These are phyloP conservation scores for Osmanthus fragrans DNA, from an alignment of 257 asterid species.

Conservation along the genomic window DNA sequence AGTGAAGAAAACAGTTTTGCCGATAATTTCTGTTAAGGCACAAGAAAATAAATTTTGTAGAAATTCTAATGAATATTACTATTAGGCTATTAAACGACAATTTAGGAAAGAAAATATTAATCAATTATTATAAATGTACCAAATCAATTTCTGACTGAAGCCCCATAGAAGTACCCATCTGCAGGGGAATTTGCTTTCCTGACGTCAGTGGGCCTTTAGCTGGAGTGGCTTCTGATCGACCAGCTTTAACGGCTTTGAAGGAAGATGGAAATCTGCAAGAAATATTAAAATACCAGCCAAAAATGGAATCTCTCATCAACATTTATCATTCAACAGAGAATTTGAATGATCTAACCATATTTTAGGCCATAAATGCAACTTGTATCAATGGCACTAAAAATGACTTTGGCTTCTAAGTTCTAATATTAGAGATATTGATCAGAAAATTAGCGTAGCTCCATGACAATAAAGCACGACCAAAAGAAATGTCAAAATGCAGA, in stretches of 20 bases:
- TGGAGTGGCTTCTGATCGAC: constrained; percentile 62
- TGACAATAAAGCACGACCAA: neutral
- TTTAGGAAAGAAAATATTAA: constrained; percentile 9
- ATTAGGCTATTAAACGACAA: constrained; percentile 16
- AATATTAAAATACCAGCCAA: constrained; percentile 8
- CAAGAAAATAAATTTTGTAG: constrained; percentile 13
- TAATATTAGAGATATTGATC: neutral
- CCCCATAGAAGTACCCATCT: constrained; percentile 42
- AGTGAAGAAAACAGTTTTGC: constrained; percentile 59
- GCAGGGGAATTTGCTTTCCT: constrained; percentile 46
- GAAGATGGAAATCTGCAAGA: constrained; percentile 65
- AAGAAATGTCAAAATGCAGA: neutral
- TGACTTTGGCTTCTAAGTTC: neutral
- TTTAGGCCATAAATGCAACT: neutral
- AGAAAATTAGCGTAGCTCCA: neutral
- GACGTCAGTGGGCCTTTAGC: constrained; percentile 65
- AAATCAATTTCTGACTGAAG: constrained; percentile 51
- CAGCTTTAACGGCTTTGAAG: constrained; percentile 51
- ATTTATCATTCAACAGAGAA: neutral
- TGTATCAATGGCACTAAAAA: constrained; percentile 3
- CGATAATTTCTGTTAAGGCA: constrained; percentile 51
- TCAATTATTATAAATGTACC: constrained; percentile 42
- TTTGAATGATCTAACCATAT: neutral
- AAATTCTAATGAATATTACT: neutral
- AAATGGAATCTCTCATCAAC: constrained; percentile 7